Conservation (phyloP, 2,329 filamentous ascomycete species). For the Cadophora sp. region DNA sequence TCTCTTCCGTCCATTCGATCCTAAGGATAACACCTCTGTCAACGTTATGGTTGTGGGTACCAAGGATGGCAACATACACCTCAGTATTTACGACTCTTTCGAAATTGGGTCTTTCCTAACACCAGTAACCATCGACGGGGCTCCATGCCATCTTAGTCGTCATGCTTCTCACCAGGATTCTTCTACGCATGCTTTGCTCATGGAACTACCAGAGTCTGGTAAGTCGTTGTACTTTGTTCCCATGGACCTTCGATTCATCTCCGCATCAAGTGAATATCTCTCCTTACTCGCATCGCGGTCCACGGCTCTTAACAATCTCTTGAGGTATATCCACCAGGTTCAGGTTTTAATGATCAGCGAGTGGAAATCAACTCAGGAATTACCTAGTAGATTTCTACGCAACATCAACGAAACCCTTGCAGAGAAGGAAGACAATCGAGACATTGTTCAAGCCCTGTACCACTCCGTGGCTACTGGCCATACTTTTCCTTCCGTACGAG, state of each 20-base stretch:
- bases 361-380: slow-evolving; percentile 81
- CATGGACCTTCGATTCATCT: slow-evolving; percentile 84
- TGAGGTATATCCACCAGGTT: slow-evolving; percentile 84
- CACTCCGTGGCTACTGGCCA: slow-evolving; percentile 86
- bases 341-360: slow-evolving; percentile 81
- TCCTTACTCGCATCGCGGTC: slow-evolving; percentile 86
- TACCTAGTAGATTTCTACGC: slow-evolving; percentile 78
- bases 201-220: slow-evolving; percentile 52
- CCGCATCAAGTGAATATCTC: slow-evolving; percentile 78
- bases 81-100: slow-evolving; percentile 87
- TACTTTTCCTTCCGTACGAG: slow-evolving; percentile 75
- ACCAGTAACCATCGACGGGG: slow-evolving; percentile 44
- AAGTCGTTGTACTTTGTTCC: slow-evolving; percentile 67
- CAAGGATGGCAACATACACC: slow-evolving; percentile 72
- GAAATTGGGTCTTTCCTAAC: slow-evolving; percentile 72
- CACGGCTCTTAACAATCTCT: slow-evolving; percentile 83
- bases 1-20: slow-evolving; percentile 49
- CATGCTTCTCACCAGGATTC: slow-evolving; percentile 77
- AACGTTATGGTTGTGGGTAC: slow-evolving; percentile 81
- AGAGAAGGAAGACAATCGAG: slow-evolving; percentile 63
- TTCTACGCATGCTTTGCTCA: slow-evolving; percentile 78
- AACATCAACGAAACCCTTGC: slow-evolving; percentile 79
- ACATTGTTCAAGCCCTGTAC: slow-evolving; percentile 78
- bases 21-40: slow-evolving; percentile 74
- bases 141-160: slow-evolving; percentile 48